Conservation (phyloP, 2,329 filamentous ascomycete genomes). For the Talaromyces islandicus region DNA sequence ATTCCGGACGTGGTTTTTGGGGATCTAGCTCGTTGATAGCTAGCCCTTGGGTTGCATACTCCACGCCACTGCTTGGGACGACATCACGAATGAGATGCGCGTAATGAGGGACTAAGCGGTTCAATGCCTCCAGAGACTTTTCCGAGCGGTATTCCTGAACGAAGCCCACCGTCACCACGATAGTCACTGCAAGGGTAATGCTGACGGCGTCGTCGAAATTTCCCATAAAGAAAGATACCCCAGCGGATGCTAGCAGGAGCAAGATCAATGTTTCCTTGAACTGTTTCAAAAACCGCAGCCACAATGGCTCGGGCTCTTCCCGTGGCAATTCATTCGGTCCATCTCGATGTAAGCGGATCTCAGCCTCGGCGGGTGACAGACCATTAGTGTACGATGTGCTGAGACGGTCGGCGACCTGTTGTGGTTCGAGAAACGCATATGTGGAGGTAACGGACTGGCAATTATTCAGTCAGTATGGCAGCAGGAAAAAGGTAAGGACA, state of each 20-base stretch:
- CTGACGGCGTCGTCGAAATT: conserved; percentile 94
- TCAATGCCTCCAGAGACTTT: conserved; percentile 92
- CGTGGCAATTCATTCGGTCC: conserved; percentile 93
- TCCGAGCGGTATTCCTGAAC: conserved; percentile 97
- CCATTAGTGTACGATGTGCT: conserved; percentile 79
- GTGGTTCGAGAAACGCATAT: conserved; percentile 63
- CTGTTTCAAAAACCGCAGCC: conserved; percentile 91
- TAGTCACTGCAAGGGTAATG: conserved; percentile 92
- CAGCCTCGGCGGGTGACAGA: conserved; percentile 72
- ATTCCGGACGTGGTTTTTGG: conserved; percentile 40
- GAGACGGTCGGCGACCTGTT: conserved; percentile 71
- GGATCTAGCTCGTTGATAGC: conserved; percentile 43
- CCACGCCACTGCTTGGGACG: conserved; percentile 18
- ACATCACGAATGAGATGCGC: conserved; percentile 79
- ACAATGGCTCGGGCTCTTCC: conserved; percentile 87
- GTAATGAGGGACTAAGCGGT: conserved; percentile 87
- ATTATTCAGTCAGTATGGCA: conserved; percentile 3
- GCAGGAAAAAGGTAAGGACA: not conserved
- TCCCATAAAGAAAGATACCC: conserved; percentile 80
- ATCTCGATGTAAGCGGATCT: conserved; percentile 70
- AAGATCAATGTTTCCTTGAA: conserved; percentile 95
- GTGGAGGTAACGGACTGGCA: conserved; percentile 39
- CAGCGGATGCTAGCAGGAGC: conserved; percentile 82
- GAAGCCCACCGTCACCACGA: conserved; percentile 93
- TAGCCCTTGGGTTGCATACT: conserved; percentile 15